Base-by-base conservation (phyloP, 768 basidiomycete species). In the Thelephora ganbajun region DNA sequence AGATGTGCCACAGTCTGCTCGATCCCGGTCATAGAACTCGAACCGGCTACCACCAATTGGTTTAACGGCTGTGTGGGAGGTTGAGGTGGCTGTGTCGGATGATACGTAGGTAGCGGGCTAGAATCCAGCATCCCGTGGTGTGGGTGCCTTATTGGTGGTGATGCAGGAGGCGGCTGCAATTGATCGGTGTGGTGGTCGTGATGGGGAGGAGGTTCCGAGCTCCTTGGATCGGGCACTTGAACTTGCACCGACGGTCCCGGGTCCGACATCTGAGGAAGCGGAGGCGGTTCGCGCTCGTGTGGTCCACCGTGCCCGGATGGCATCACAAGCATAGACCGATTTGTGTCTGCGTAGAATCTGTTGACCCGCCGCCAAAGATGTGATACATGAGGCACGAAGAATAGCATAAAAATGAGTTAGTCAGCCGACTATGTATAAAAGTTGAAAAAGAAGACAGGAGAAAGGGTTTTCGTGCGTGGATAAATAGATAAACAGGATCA, bases 1-100 rank as follows among this genome's bases (percentile, higher is more conserved):
- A 81, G 56, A 51, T 75, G 72, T 11, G 73, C 58, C 18, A 73
- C 59, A 2, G 70, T 51, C 50, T 66, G 69, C 23, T 77, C 39
- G 26, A 30, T 14, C 18, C 39, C 39, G 39, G 18, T 41, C 18
- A 41, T 41, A 4, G 39, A 14, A n/a, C 39, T 18, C 14, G 39
- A 9, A 41, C 18, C 18, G 39, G 16, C 22, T 9, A 41, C 18
- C 39, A 30, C 26, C 26, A 41, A 7, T 41, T 41, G 39, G 7
- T 41, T 16, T 14, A 22, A 14, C 16, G 39, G 9, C 14, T 41
- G 39, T 18, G 22, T 9, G 22, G 16, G 16, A 41, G 39, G 39
- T 2, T 18, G 39, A 41, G 39, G 39, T 41, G 39, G 39, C 14
- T 16, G 39, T 14, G 39, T 9, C 12, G 39, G 39, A 5, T 16